Conservation (phyloP, 371 early-diverging fungal species). For the Nematocida sp. region DNA sequence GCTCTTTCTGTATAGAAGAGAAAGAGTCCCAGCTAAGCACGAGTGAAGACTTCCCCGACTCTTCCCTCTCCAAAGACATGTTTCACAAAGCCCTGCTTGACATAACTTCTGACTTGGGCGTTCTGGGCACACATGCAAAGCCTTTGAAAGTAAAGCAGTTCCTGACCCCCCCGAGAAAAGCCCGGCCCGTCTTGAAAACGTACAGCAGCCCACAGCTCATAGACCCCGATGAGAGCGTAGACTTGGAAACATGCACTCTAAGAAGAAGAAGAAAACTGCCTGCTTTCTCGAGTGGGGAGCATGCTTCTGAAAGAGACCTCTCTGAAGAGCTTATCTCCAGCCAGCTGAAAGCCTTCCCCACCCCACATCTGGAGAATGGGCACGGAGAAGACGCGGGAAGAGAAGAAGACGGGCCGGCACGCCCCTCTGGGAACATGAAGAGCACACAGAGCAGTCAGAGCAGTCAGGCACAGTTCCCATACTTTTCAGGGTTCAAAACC, state of each 20-base stretch:
- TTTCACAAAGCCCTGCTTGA: slow-evolving; percentile 8
- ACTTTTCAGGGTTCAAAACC: slow-evolving; percentile 42
- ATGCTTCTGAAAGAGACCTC: not conserved
- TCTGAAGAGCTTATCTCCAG: not conserved
- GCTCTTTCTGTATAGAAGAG: slow-evolving; percentile 24
- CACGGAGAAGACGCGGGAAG: too few species aligned
- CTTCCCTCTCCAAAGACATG: not conserved
- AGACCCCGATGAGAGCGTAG: slow-evolving; percentile 47
- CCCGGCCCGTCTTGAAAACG: too few species aligned
- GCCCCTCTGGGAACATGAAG: not conserved
- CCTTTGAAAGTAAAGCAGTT: slow-evolving; percentile 21
- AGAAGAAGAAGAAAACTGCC: not conserved
- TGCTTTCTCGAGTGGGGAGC: too few species aligned
- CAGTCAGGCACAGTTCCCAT: not conserved
- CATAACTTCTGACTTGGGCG: slow-evolving; percentile 9
- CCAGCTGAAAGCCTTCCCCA: not conserved
- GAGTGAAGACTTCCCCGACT: not conserved
- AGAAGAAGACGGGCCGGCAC: too few species aligned
- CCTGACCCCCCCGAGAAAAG: slow-evolving; percentile 22
- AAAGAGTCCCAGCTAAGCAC: slow-evolving; percentile 5
- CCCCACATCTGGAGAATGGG: too few species aligned
- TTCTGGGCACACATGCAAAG: too few species aligned
- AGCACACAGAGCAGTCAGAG: not conserved
- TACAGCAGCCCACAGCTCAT: slow-evolving; percentile 1
- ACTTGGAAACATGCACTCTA: slow-evolving; percentile 38